phyloP scores from a whole-genome alignment of 179 eudicot genomes.

The Beta lomatogona region DNA sequence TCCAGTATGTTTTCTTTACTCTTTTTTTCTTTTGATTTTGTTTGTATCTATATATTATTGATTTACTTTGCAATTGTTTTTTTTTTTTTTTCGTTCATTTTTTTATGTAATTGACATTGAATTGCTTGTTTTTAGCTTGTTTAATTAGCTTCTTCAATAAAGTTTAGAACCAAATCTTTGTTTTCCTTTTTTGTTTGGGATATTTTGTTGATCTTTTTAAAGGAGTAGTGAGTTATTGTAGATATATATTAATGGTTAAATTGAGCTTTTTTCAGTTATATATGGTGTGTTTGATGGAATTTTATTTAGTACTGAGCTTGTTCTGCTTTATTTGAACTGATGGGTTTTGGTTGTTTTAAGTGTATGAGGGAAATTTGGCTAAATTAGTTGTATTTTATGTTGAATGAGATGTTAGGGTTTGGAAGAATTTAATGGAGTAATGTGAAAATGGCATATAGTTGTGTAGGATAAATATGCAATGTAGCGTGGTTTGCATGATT shows the following conservation, averaged over 20 bases:
- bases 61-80: too few species aligned
- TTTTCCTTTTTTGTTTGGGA: not conserved
- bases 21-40: not conserved
- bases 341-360: slow-evolving; percentile 6
- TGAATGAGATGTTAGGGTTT: not conserved
- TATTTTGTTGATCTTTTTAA: not conserved
- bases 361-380: not conserved
- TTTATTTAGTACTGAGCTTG: not conserved
- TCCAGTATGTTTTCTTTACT: slow-evolving; percentile 39
- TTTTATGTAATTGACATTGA: not conserved
- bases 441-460: not conserved
- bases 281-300: not conserved
- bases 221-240: not conserved
- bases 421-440: not conserved
- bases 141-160: not conserved
- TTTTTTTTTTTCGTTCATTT: too few species aligned
- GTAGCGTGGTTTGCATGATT: too few species aligned
- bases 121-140: not conserved
- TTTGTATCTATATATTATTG: too few species aligned
- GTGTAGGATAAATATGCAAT: not conserved
- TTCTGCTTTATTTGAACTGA: not conserved
- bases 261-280: not conserved
- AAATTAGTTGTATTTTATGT: not conserved
- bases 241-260: not conserved
- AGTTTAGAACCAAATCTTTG: slow-evolving; percentile 3